Conservation (phyloP, 2,329 filamentous ascomycete genomes). For the Paramyrothecium roridum region DNA sequence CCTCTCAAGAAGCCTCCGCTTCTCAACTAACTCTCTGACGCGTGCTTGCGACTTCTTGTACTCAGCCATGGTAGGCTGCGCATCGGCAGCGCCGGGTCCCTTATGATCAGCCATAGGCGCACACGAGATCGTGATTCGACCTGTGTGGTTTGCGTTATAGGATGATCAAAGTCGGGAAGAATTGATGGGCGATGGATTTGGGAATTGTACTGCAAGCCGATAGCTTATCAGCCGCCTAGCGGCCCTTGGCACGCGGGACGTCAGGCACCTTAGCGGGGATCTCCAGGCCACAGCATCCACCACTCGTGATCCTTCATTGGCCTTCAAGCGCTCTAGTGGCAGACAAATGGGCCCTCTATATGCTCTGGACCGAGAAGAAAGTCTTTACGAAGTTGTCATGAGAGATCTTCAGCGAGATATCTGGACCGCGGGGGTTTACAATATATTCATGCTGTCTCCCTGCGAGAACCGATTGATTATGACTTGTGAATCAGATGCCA, state of each 20-base stretch:
- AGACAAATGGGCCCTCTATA: too few species aligned
- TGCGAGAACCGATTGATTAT: too few species aligned
- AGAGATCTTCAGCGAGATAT: too few species aligned
- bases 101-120: constrained; percentile 32
- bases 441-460: too few species aligned
- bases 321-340: too few species aligned
- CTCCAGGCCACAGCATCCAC: too few species aligned
- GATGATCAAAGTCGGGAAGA: background rate
- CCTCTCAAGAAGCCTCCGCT: constrained; percentile 33
- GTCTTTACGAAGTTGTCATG: too few species aligned
- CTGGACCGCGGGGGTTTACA: too few species aligned
- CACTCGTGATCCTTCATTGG: too few species aligned
- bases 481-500: too few species aligned
- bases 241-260: background rate
- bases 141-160: background rate
- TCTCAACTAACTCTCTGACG: constrained; percentile 45
- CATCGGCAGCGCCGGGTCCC: constrained; percentile 15
- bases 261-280: background rate
- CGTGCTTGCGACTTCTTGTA: constrained; percentile 48
- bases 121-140: background rate
- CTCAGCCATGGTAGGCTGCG: constrained; percentile 37
- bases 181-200: background rate
- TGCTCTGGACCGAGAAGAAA: too few species aligned
- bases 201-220: background rate
- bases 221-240: background rate